phyloP scores from a whole-genome alignment of 2,329 filamentous ascomycete genomes.

The Paecilomyces formosus region DNA sequence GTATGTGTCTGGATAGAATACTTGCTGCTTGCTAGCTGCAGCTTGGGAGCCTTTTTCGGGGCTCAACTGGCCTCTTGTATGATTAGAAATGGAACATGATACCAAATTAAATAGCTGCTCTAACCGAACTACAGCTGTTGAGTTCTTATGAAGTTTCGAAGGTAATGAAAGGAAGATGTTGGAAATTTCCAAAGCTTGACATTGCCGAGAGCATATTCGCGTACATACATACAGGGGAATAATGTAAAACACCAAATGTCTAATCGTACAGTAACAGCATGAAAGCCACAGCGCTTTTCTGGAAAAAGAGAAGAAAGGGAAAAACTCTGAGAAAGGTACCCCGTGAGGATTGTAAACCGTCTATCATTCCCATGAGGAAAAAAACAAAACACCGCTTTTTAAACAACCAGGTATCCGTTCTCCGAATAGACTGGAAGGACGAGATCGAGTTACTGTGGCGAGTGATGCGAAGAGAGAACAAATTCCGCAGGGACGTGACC shows the following conservation, averaged over 20 bases:
- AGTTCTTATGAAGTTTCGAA: neutral
- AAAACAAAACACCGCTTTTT: neutral
- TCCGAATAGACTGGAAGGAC: neutral
- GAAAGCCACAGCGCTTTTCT: neutral
- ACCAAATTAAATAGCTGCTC: neutral
- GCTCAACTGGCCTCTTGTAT: neutral
- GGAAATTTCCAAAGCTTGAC: neutral
- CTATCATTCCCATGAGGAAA: neutral
- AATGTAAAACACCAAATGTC: neutral
- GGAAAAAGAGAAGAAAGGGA: neutral
- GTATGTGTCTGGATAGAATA: neutral
- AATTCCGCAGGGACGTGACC: no score
- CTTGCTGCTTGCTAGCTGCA: neutral
- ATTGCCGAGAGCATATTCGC: neutral
- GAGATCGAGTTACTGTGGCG: neutral
- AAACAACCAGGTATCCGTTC: neutral
- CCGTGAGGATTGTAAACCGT: neutral
- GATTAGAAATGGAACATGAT: neutral
- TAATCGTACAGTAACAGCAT: neutral
- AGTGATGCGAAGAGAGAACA: neutral
- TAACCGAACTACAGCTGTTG: neutral
- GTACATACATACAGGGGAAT: constrained; percentile 1
- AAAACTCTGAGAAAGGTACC: neutral
- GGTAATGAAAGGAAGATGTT: neutral
- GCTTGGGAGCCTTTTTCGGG: no score